Percentiles rank a stretch among this genome's conserved stretches.
phyloP scores from a whole-genome alignment of 176 grass and related monocot genomes.

The Alopecurus myosuroides region DNA sequence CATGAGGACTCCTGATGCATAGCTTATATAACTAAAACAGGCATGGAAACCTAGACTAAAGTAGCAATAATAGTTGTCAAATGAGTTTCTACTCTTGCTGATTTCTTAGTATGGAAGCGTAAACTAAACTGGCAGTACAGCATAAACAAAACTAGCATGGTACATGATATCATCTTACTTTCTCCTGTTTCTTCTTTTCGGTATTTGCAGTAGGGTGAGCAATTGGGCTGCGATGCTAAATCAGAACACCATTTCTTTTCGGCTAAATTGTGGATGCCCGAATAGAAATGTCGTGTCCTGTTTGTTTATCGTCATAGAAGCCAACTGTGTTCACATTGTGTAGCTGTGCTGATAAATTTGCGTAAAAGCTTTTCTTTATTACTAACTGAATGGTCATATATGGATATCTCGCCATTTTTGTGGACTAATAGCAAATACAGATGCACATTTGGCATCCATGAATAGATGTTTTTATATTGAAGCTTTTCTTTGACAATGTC shows the following conservation, averaged over 20 bases:
- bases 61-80: background rate
- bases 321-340: background rate
- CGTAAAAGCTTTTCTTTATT: background rate
- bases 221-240: background rate
- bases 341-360: background rate
- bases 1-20: background rate
- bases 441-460: background rate
- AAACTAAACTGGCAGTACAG: too few species aligned
- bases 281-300: background rate
- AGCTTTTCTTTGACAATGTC: background rate
- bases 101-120: background rate
- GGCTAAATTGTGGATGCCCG: background rate
- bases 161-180: background rate
- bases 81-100: background rate
- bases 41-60: background rate
- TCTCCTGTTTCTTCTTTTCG: background rate
- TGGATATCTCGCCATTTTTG: background rate
- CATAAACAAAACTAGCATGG: too few species aligned
- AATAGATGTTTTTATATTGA: background rate
- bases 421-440: background rate
- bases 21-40: background rate
- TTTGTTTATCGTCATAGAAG: background rate
- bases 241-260: background rate
- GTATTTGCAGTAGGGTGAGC: background rate
- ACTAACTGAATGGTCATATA: background rate